Base-by-base conservation (phyloP, 2,329 filamentous ascomycete genomes). In the Macrophomina phaseolina region DNA sequence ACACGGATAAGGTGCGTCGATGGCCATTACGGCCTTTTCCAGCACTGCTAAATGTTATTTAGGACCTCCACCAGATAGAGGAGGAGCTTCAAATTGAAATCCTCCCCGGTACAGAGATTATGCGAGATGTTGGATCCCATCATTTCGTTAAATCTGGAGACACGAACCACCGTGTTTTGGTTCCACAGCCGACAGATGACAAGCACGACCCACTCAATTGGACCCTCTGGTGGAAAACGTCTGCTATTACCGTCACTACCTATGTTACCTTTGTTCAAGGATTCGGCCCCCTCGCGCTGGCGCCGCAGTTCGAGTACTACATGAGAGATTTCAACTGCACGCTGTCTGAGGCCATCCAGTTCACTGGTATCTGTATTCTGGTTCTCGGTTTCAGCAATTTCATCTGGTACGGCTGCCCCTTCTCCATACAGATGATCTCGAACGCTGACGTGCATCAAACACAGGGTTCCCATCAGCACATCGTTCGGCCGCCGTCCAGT, bases 361-460 rank as follows among this genome's bases (percentile, higher is more conserved):
- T 87, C 68, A 87, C 85, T 2, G 85, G 85, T 38, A 76, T 86
- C 5, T 84, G 81, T 65, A 87, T 88, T 67, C 70, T 88, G 18
- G 82, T 87, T 0, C 77, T 88, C 3, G 86, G 86, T 0, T 87
- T 87, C 72, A 86, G 83, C 69, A 88, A 87, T 71, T 87, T 87
- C 73, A 80, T 88, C 68, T 87, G 85, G 86, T 86, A 73, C 45
- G 77, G 66, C 5, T 32, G 4, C n/a, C 9, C n/a, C 12, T 14
- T 16, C 38, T 63, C 42, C 30, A 16, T 52, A 11, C 7, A 11
- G 30, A 28, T 28, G n/a, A 16, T 8, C 14, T 8, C n/a, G 38
- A 9, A 45, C 18, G 36, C 28, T 46, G 62, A 56, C 34, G 30
- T 34, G 45, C 8, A 38, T 30, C 16, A 28, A 12, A 6, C 11